Evolutionary conservation across 1,139 yeast genomes (phyloP).

Genomic region (Kluyveromyces sp.): DNA sequence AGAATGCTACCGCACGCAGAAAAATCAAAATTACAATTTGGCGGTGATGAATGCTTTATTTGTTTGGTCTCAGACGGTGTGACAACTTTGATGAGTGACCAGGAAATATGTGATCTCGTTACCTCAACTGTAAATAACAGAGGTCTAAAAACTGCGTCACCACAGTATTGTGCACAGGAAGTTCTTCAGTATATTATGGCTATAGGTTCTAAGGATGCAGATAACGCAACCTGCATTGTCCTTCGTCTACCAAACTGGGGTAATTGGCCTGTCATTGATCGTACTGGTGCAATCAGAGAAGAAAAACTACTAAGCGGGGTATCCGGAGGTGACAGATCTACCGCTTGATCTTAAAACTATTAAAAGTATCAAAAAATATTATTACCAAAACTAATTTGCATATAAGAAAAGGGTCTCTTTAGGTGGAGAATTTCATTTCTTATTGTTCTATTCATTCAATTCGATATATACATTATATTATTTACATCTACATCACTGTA

Average conservation of each 20-base stretch:
- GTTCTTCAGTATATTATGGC: conserved; percentile 77
- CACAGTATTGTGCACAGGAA: conserved; percentile 81
- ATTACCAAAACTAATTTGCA: background rate
- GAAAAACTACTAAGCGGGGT: conserved; percentile 52
- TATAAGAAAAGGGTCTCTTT: too few species aligned
- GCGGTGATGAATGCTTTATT: conserved; percentile 77
- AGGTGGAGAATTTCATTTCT: too few species aligned
- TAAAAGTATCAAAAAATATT: too few species aligned
- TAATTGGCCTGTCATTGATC: conserved; percentile 73
- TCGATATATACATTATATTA: too few species aligned
- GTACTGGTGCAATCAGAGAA: conserved; percentile 77
- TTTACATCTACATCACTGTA: too few species aligned
- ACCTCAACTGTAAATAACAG: conserved; percentile 61
- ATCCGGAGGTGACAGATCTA: conserved; percentile 34
- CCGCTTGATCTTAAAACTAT: background rate
- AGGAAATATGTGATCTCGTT: conserved; percentile 81
- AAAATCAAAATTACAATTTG: conserved; percentile 36
- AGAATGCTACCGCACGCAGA: conserved; percentile 27
- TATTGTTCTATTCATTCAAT: too few species aligned
- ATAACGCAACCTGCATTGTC: conserved; percentile 86
- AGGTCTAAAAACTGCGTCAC: conserved; percentile 68
- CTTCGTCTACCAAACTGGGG: conserved; percentile 88
- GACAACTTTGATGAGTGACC: conserved; percentile 72
- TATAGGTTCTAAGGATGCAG: conserved; percentile 69
- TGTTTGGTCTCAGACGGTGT: conserved; percentile 83